Base-by-base conservation (phyloP, 495 filamentous ascomycete genomes). In the Daldinia caldariorum region DNA sequence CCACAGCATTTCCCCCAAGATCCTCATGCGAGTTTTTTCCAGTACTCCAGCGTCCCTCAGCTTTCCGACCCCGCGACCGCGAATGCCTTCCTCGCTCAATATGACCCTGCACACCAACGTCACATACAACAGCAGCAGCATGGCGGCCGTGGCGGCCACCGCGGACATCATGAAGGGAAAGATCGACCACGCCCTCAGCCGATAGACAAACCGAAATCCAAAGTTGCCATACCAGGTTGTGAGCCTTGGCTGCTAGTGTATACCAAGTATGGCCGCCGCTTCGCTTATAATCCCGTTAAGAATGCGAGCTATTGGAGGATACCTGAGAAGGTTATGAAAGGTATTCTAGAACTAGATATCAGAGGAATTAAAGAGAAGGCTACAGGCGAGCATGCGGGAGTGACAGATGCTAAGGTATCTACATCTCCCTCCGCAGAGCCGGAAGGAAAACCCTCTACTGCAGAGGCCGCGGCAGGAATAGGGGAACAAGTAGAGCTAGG, bases 281-380 rank as follows among this genome's bases (percentile, higher is more conserved):
- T 99, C 77, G 93, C 93, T 2, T 90, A 96, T 79, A 97, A 98
- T 71, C 81, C 86, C 0, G 85, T 87, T 53, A 94, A 91, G 51
- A 90, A 93, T 31, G 88, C 92, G 69, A 97, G 94, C 76, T 92
- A 94, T 79, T 99, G 95, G 95, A 91, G 90, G 70, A 91, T 97
- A 63, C 94, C 95, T 2, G 84, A 89, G 54, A 89, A 96, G 72
- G 85, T 99, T 8, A 87, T 92, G 84, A 88, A 89, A 72, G 93
- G 86, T 4, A 91, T 97, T 16, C 78, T 91, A 3, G 91, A 93
- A 63, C 86, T 91, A 54, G 93, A 87, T 77, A 79, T 84, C 58
- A 83, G 79, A 50, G 78, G 87, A 10, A 86, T 87, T 45, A 82
- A 82, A 32, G 78, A 82, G 60, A 87, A 84, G 70, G 84, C 80